A percentile compares a stretch with the other conserved stretches of the same genome.
Evolutionary conservation across 805 yeast genomes (phyloP).

Genomic region (Candida dajiaensis): DNA sequence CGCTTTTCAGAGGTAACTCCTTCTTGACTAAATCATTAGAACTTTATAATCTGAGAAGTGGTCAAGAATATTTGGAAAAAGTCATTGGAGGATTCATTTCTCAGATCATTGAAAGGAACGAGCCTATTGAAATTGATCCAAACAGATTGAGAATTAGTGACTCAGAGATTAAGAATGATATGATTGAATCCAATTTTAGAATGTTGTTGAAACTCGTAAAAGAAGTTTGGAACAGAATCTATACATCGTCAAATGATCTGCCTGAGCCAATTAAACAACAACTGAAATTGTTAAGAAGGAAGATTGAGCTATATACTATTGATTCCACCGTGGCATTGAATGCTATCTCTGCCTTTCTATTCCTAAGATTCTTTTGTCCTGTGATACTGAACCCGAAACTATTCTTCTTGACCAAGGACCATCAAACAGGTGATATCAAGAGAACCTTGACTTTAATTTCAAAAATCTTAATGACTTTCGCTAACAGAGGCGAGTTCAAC

Average conservation of each 20-base stretch:
- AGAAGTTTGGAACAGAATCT: slow-evolving; percentile 62
- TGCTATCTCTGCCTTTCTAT: slow-evolving; percentile 78
- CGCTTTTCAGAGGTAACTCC: slow-evolving; percentile 81
- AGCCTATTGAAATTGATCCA: slow-evolving; percentile 77
- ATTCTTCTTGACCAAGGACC: slow-evolving; percentile 64
- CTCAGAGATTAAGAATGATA: slow-evolving; percentile 31
- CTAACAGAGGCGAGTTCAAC: slow-evolving; percentile 70
- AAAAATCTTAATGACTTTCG: slow-evolving; percentile 70
- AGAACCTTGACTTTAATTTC: slow-evolving; percentile 79
- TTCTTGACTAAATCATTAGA: slow-evolving; percentile 79
- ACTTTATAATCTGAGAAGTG: slow-evolving; percentile 65
- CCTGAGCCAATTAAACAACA: slow-evolving; percentile 64
- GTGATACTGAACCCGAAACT: slow-evolving; percentile 86
- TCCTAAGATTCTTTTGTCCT: slow-evolving; percentile 83
- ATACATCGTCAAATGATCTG: slow-evolving; percentile 62
- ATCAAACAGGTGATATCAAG: slow-evolving; percentile 66
- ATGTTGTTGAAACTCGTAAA: slow-evolving; percentile 46
- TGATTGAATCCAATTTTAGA: slow-evolving; percentile 41
- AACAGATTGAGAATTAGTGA: slow-evolving; percentile 36
- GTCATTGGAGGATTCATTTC: slow-evolving; percentile 67
- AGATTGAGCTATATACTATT: slow-evolving; percentile 55
- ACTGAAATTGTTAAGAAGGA: slow-evolving; percentile 54
- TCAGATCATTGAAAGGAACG: slow-evolving; percentile 42
- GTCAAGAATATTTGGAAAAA: slow-evolving; percentile 70
- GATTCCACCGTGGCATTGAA: slow-evolving; percentile 50